Evolutionary conservation across 2,329 filamentous ascomycete genomes (phyloP), one percentile per base, ranked within the genome.

Genomic region (Ascochyta clinopodiicola): DNA sequence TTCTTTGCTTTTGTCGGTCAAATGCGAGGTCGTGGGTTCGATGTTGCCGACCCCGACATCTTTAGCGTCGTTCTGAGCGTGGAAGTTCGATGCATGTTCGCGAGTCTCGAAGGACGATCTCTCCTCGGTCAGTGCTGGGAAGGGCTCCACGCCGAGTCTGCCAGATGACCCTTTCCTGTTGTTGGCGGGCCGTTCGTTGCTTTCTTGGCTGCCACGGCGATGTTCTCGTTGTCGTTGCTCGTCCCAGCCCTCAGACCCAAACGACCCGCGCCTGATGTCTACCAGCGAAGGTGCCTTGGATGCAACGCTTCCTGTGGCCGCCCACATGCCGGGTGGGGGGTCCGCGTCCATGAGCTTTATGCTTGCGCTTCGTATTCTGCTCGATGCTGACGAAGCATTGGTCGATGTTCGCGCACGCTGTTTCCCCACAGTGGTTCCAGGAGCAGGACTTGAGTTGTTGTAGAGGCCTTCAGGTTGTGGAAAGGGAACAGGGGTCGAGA

Each of bases 241-340:
- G 21, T 72, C 64, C 72, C 74, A 75, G 1, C 75, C 74, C 3
- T 69, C 61, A 4, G 66, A 62, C 24, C 68, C 67, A 51, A 75
- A 75, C 12, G 70, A 72, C 27, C 73, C 74, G 46, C 63, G 66
- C 38, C 79, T 68, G 29, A 81, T 79, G 39, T 81, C 78, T 39
- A 66, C 62, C 19, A 80, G 51, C 1, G 77, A 77, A 4, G 78
- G 79, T 13, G 78, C 77, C 57, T 71, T 76, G 8, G 77, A 70
- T 13, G 72, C 77, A 6, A 70, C 70, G 7, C 63, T 68, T 12
- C 77, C 78, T 2, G 77, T 77, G 0, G 79, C 79, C n/a, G 78
- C 77, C 77, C 75, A 78, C 71, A 78, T 77, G 36, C 78, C 76
- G 0, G 72, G 70, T 3, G 77, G 77, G 7, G 73, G 69, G 40